Percentiles rank a stretch among this genome's conserved stretches.
Conservation (phyloP, 768 basidiomycete genomes). For the Sporobolomyces phaffii region DNA sequence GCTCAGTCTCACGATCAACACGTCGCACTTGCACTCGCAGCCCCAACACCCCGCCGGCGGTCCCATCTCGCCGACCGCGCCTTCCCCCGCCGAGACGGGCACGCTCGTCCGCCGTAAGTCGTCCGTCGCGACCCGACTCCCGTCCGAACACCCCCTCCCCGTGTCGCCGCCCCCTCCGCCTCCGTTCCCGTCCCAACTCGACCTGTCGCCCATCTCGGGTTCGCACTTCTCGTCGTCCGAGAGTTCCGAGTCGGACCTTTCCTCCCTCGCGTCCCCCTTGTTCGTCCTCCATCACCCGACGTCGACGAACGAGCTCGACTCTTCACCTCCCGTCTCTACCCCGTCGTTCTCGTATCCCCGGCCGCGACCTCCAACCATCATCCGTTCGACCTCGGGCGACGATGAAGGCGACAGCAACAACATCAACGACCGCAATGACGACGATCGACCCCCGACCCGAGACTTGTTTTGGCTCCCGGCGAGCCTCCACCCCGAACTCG, state of each 20-base stretch:
- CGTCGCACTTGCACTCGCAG: neutral
- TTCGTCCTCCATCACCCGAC: neutral
- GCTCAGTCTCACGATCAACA: constrained; percentile 18
- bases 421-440: no score
- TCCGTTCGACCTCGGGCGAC: neutral
- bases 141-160: constrained; percentile 30
- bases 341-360: neutral
- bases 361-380: neutral
- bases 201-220: neutral
- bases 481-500: constrained; percentile 91
- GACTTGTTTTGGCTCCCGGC: constrained; percentile 99
- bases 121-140: neutral
- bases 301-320: no score
- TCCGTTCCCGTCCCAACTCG: neutral
- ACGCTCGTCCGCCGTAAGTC: constrained; percentile 30
- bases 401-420: no score
- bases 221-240: constrained; percentile 2
- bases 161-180: constrained; percentile 7
- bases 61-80: constrained; percentile 39
- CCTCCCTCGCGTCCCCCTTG: no score
- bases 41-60: constrained; percentile 3
- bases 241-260: neutral
- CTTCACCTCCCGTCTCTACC: neutral
- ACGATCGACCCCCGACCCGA: constrained; percentile 56
- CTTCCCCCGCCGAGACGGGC: constrained; percentile 37